Base-by-base conservation (phyloP, 805 yeast genomes). In the Ascoidea tarda region DNA sequence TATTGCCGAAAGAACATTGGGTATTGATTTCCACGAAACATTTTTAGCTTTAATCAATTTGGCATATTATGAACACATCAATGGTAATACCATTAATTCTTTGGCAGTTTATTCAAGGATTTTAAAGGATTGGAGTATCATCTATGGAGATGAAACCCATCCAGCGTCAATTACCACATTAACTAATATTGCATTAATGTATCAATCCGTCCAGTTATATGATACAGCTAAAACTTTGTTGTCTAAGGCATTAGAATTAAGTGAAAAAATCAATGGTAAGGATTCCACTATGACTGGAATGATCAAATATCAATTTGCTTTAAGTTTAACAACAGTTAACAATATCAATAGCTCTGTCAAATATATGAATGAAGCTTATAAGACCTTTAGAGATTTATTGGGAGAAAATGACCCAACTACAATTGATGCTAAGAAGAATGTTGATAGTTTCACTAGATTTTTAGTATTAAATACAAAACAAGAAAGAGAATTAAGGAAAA, bases 1-100 rank as follows among this genome's bases (percentile, higher is more conserved):
- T 46, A 78, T 89, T 55, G 74, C 82, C 55, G 98, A 91, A 72
- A 81, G 98, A 68, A 74, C 81, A 10, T 66, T 72, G 51, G 99
- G 99, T 56, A 66, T 81, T 57, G 98, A 91, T 63, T 78, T 93
- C 12, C 78, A 77, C 60, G 91, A 88, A 57, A 77, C 90, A 32
- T 66, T 87, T 46, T 75, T 87, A 58, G 72, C 87, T 46, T 78
- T 84, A 63, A 73, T 82, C 59, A 88, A 87, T 66, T 69, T 90
- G 58, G 95, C 93, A 1, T 76, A 74, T 61, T 75, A 77, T 61
- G 96, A 90, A 66, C 69, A 79, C 46, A 68, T 77, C 6, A 76
- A 78, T 58, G 78, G 78, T 44, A 78, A 80, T 59, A 68, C 77
- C 46, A 67, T 72, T 42, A 82, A 84, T 57, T 77, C 91, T 1